Base-by-base conservation (phyloP, 2,329 filamentous ascomycete genomes). In the Ascochyta viciae-villosae region DNA sequence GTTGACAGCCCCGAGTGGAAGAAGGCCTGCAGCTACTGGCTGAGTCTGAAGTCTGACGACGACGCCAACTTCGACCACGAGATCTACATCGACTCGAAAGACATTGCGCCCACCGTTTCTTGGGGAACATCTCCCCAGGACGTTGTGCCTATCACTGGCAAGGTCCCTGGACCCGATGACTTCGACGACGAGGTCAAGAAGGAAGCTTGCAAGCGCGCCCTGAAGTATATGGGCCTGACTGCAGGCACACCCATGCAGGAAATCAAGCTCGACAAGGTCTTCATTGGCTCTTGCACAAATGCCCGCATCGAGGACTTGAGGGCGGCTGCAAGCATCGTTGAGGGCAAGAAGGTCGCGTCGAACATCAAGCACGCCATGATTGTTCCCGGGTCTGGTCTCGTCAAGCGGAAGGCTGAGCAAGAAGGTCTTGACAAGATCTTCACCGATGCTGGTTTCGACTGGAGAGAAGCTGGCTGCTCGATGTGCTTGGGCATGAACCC, bases 401-500 rank as follows among this genome's bases (percentile, higher is more conserved):
- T 99, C 68, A 98, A 97, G 83, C 86, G 88, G 58, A 90, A 92
- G 77, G 95, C 95, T 6, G 94, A 99, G 78, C 81, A 85, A 2
- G 95, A 98, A 78, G 94, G 94, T 49, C 87, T 99, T 4, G 91
- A 98, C 79, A 91, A 92, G 81, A 90, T 97, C 73, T 98, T 99
- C 78, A 73, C 81, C 8, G 91, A 96, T 59, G 93, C 95, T 44
- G 95, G 95, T 7, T 98, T 98, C 65, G 94, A 98, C 76, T 98
- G 94, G 94, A 87, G 95, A 74, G 95, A 99, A 81, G 95, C 95
- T 64, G 95, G 95, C 45, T 99, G 95, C 85, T 96, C 91, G 61
- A 99, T 99, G 95, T 98, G 95, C 75, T 85, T 99, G 51, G 95
- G 95, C 75, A 99, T 99, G 94, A 99, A 99, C 82, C 94, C 95